A percentile compares a stretch with the other conserved stretches of the same genome.
phyloP scores from a whole-genome alignment of 345 rosid species.

The Pugionium dolabratum region DNA sequence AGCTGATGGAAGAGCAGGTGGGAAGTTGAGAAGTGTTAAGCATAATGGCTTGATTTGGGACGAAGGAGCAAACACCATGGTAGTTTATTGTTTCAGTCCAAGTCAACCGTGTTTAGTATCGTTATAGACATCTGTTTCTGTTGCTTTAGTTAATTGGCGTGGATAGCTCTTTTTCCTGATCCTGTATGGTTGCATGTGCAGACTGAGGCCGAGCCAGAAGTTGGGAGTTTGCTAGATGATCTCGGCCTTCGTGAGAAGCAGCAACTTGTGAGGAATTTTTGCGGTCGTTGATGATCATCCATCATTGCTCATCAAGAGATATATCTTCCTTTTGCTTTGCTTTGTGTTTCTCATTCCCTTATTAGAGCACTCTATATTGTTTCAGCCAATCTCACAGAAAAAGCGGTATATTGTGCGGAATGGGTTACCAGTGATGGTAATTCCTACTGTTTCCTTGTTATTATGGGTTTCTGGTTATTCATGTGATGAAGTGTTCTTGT shows the following conservation, averaged over 20 bases:
- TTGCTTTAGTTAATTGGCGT: neutral
- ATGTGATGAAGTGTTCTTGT: conserved; percentile 16
- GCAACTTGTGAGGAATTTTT: conserved; percentile 64
- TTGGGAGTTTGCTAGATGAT: conserved; percentile 64
- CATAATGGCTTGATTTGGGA: conserved; percentile 76
- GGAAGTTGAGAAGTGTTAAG: conserved; percentile 73
- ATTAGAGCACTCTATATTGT: conserved; percentile 23
- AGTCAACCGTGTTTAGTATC: neutral
- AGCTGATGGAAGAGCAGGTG: conserved; percentile 85
- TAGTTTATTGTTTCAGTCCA: conserved; percentile 25
- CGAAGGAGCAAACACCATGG: conserved; percentile 97
- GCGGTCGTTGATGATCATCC: neutral
- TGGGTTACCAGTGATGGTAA: conserved; percentile 78
- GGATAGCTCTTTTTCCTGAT: neutral
- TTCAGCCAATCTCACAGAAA: conserved; percentile 81
- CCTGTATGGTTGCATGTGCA: conserved; percentile 37
- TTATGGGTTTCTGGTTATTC: conserved; percentile 22
- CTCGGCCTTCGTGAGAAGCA: conserved; percentile 81
- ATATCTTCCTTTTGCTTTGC: neutral
- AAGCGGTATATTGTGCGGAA: conserved; percentile 79
- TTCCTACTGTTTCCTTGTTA: conserved; percentile 27
- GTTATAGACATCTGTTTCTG: neutral
- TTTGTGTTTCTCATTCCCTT: conserved; percentile 2
- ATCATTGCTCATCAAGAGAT: neutral
- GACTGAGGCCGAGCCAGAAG: conserved; percentile 88